Evolutionary conservation across 768 basidiomycete genomes (phyloP), one percentile per base, ranked within the genome.

Genomic region (Calocybe cyanea): DNA sequence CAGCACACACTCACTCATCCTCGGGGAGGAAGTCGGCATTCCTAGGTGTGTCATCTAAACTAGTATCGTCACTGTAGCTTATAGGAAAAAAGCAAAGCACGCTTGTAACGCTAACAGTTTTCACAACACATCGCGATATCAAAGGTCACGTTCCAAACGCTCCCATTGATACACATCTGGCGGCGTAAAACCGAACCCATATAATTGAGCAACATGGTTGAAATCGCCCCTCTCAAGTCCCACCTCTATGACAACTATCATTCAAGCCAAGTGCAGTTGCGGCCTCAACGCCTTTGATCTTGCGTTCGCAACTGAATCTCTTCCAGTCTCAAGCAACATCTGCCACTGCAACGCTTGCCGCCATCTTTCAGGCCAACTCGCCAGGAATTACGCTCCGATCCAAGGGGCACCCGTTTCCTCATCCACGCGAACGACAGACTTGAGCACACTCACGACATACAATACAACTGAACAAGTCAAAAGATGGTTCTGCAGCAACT

Each of bases 291-390:
- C 31, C 4, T 59, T 61, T 37, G 41, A 49, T 10, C 39, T 62
- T 17, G 55, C 53, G 1, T 57, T 63, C 33, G 3, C 30, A 3
- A 59, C 55, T 7, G 41, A 43, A 10, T 45, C 51, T 17, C 46
- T 62, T 7, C 61, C 59, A 0, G 46, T 55, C 6, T 13, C 38
- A 2, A 55, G 34, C 32, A 45, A 43, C 37, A 36, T 62, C 7
- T 63, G 62, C 46, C 55, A 63, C 41, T 64, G 63, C 50, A 57
- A 59, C 36, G 34, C 52, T 25, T 64, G 63, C 41, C 49, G 61
- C 7, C 63, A 63, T 20, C 47, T 36, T 17, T 58, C 58, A 8
- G 63, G 63, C 28, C 52, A 55, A 30, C 32, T 61, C 9, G 49
- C 46, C 21, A 53, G 53, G 11, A 52, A 55, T 19, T 39, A 45